Conservation (phyloP, 2,329 filamentous ascomycete species). For the Monosporascus sp. region DNA sequence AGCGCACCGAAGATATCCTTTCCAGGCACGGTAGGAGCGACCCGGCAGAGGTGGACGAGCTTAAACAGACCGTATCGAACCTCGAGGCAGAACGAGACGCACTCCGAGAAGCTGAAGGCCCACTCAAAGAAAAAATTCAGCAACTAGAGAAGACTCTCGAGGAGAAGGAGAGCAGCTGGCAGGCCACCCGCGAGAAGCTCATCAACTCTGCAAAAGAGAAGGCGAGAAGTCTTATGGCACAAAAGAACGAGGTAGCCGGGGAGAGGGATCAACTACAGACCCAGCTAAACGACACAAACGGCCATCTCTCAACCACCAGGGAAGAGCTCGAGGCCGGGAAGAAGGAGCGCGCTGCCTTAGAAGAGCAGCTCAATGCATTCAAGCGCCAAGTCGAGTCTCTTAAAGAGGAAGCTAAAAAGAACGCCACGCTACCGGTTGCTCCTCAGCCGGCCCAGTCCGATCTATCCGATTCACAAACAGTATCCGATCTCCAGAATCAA, state of each 20-base stretch:
- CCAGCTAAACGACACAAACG: constrained; percentile 39
- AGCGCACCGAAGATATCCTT: constrained; percentile 90
- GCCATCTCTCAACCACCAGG: constrained; percentile 32
- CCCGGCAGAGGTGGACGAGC: constrained; percentile 82
- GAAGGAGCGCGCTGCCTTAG: constrained; percentile 28
- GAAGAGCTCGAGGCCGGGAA: constrained; percentile 50
- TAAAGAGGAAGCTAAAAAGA: constrained; percentile 26
- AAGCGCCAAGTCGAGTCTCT: constrained; percentile 28
- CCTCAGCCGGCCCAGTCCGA: constrained; percentile 21
- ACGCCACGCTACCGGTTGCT: constrained; percentile 33
- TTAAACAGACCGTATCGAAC: constrained; percentile 70
- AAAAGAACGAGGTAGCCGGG: constrained; percentile 33
- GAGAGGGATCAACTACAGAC: constrained; percentile 49
- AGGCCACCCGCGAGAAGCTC: constrained; percentile 45
- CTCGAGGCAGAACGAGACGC: constrained; percentile 61
- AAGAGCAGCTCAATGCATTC: constrained; percentile 39
- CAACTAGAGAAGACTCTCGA: constrained; percentile 48
- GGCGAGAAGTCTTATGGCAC: constrained; percentile 45
- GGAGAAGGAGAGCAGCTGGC: constrained; percentile 50
- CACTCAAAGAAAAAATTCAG: constrained; percentile 48
- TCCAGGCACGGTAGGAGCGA: constrained; percentile 95
- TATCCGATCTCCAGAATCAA: constrained; percentile 43
- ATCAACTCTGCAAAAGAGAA: constrained; percentile 60
- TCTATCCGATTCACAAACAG: constrained; percentile 41
- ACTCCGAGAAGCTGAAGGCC: constrained; percentile 43